A percentile compares a stretch with the other conserved stretches of the same genome.
These are phyloP conservation scores for Glonium stellatum DNA, from an alignment of 495 filamentous ascomycete genomes.

Conservation along the genomic window DNA sequence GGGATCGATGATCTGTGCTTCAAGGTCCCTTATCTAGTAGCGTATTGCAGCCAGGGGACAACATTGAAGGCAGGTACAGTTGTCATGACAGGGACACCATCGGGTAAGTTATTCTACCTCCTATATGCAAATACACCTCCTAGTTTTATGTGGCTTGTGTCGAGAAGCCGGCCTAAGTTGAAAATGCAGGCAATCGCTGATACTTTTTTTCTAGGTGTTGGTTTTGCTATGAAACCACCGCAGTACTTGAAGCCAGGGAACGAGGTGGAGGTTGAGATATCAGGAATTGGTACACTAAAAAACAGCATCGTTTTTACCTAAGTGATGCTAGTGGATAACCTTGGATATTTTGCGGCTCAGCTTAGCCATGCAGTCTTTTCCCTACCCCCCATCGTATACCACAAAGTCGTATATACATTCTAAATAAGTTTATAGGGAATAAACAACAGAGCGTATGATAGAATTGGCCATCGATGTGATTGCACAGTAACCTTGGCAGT, in stretches of 20 bases:
- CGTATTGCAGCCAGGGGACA: conserved; percentile 30
- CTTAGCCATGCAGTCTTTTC: background rate
- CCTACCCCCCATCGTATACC: background rate
- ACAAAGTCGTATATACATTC: too few species aligned
- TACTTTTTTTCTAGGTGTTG: conserved; percentile 3
- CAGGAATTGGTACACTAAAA: conserved; percentile 36
- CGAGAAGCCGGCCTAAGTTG: conserved; percentile 36
- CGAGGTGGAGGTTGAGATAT: conserved; percentile 53
- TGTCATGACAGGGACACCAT: conserved; percentile 35
- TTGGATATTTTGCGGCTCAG: background rate
- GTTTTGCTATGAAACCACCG: conserved; percentile 4
- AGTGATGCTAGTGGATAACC: background rate
- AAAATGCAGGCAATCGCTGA: conserved; percentile 32
- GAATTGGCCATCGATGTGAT: too few species aligned
- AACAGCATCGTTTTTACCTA: conserved; percentile 33
- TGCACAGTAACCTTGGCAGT: too few species aligned
- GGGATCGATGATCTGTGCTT: conserved; percentile 39
- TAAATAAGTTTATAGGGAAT: too few species aligned
- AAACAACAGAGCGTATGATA: too few species aligned
- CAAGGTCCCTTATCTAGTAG: conserved; percentile 31
- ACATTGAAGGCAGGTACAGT: conserved; percentile 34
- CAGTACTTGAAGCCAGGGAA: conserved; percentile 48
- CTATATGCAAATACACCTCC: background rate
- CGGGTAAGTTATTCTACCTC: conserved; percentile 1
- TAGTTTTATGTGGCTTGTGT: background rate